Evolutionary conservation across 805 yeast genomes (phyloP).

Genomic region (Sugiyamaella chiloensis): DNA sequence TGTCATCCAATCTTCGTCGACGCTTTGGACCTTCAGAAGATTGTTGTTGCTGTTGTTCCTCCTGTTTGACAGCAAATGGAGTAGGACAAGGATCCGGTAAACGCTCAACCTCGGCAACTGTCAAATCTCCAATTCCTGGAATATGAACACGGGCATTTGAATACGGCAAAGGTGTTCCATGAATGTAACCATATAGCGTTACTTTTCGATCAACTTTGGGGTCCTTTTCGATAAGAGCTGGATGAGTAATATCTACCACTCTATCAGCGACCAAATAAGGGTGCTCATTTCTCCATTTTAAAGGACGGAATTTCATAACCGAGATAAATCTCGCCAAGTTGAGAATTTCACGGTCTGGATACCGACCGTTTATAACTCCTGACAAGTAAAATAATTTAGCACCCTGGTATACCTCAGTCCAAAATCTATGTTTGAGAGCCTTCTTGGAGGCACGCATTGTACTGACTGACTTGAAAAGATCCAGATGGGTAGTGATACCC

Average conservation of each 20-base stretch:
- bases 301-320: slow-evolving; percentile 98
- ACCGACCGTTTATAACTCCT: slow-evolving; percentile 95
- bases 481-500: slow-evolving; percentile 94
- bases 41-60: slow-evolving; percentile 65
- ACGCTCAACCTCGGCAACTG: slow-evolving; percentile 73
- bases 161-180: slow-evolving; percentile 81
- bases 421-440: slow-evolving; percentile 85
- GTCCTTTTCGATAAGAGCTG: slow-evolving; percentile 70
- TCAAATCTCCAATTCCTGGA: slow-evolving; percentile 92
- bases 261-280: slow-evolving; percentile 91
- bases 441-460: slow-evolving; percentile 90
- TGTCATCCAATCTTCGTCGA: slow-evolving; percentile 89
- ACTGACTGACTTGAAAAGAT: slow-evolving; percentile 83
- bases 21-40: slow-evolving; percentile 51
- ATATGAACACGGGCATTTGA: slow-evolving; percentile 77
- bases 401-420: slow-evolving; percentile 99
- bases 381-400: slow-evolving; percentile 92
- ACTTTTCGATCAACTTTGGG: slow-evolving; percentile 84
- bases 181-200: slow-evolving; percentile 90
- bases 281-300: slow-evolving; percentile 99
- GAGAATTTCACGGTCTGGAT: slow-evolving; percentile 93
- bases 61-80: slow-evolving; percentile 81
- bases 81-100: slow-evolving; percentile 99
- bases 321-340: slow-evolving; percentile 89
- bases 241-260: slow-evolving; percentile 91